Evolutionary conservation across 495 filamentous ascomycete species (phyloP), one percentile per base, ranked within the genome.

Genomic region (Annulohypoxylon nitens): DNA sequence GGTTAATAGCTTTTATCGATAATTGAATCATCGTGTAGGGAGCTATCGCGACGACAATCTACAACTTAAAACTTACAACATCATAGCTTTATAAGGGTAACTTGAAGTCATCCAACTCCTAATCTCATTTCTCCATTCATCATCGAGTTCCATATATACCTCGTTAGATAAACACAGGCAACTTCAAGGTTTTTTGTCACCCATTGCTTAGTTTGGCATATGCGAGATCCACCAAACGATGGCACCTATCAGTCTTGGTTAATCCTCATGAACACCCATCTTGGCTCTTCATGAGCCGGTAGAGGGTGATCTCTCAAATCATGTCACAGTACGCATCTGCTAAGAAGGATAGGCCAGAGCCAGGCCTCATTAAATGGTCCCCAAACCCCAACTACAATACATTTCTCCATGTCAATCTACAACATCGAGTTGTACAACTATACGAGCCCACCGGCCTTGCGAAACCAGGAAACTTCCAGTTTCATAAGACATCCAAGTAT

Each of bases 331-430:
- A 78, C 59, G 37, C 72, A 36, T 62, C 69, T 53, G 73, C 70
- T 5, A 78, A 75, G 54, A 84, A 87, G 85, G 87, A 89, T 68
- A 81, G 86, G 23, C 83, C 83, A 9, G 87, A 88, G 43, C 80
- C 82, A 6, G 86, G 86, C 9, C 78, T 89, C 58, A 91, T 98
- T 76, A 90, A 94, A 73, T 98, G 94, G 94, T 98, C 96, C 23
- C 91, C 94, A 45, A 93, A 91, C 73, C 90, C 93, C 16, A 78
- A 80, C 1, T 74, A 88, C 78, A 77, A 87, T 83, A 76, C 85
- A 14, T 98, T 98, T 75, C 86, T 98, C 45, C 89, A 93, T 55
- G 91, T 97, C 77, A 97, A 98, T 79, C 85, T 96, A 34, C 89
- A 89, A 50, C 89, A 92, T 41, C 92, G 93, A 69, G 86, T 91